Evolutionary conservation across 768 basidiomycete genomes (phyloP).

Genomic region (Boletus bicolor): DNA sequence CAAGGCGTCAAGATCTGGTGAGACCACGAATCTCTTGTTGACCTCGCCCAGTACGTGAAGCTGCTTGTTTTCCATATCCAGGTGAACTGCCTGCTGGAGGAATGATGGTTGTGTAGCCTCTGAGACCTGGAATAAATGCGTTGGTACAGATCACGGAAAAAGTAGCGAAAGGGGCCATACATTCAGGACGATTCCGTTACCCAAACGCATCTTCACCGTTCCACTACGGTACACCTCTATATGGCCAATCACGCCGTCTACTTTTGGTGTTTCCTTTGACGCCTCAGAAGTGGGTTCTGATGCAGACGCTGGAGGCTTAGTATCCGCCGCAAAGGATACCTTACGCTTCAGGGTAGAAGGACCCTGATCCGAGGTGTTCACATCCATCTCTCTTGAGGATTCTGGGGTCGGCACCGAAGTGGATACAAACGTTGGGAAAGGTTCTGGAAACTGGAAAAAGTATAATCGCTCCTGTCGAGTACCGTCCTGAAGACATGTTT

Average conservation of each 20-base stretch:
- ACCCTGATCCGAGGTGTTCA: constrained; percentile 29
- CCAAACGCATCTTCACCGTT: constrained; percentile 79
- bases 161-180: constrained; percentile 38
- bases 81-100: constrained; percentile 78
- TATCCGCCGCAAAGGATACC: constrained; percentile 64
- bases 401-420: constrained; percentile 30
- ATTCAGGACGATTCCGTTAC: constrained; percentile 78
- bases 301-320: constrained; percentile 44
- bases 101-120: constrained; percentile 84
- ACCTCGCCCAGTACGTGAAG: constrained; percentile 82
- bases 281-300: constrained; percentile 21
- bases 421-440: constrained; percentile 72
- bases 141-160: not conserved
- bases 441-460: constrained; percentile 86
- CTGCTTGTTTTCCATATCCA: constrained; percentile 58
- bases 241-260: constrained; percentile 81
- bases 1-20: constrained; percentile 78
- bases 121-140: constrained; percentile 51
- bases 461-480: constrained; percentile 67
- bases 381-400: constrained; percentile 32
- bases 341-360: constrained; percentile 35
- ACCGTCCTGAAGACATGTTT: constrained; percentile 38
- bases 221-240: constrained; percentile 86
- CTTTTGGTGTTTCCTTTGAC: constrained; percentile 32
- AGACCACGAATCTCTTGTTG: constrained; percentile 77